Conservation (phyloP, 2,329 filamentous ascomycete genomes). For the Ambrosiella beaveri region DNA sequence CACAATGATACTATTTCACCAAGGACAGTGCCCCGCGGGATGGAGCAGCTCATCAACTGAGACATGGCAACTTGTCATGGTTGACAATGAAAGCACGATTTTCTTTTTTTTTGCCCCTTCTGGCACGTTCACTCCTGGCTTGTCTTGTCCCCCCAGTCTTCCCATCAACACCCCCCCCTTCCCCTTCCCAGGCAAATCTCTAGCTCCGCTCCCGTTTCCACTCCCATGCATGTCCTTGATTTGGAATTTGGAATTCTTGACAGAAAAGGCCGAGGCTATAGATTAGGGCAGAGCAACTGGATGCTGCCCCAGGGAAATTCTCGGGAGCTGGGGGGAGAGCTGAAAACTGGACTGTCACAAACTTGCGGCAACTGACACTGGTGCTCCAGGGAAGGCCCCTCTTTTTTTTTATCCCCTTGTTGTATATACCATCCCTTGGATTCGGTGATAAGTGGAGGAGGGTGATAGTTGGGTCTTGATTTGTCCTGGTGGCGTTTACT, state of each 20-base stretch:
- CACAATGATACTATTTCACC: conserved; percentile 26
- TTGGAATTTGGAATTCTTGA: conserved; percentile 5
- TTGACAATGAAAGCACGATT: too few species aligned
- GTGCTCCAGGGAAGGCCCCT: conserved; percentile 1
- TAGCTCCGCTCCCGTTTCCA: not conserved
- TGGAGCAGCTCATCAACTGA: conserved; percentile 17
- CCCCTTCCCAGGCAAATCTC: not conserved
- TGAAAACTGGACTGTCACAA: not conserved
- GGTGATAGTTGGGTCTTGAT: too few species aligned
- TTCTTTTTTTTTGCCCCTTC: not conserved
- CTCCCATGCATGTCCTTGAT: not conserved
- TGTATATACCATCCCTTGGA: not conserved
- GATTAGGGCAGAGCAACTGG: not conserved
- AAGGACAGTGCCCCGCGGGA: conserved; percentile 23
- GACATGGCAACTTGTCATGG: not conserved
- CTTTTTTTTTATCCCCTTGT: not conserved
- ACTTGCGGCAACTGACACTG: not conserved
- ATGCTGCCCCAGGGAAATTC: not conserved
- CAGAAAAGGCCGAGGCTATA: not conserved
- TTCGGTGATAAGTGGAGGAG: not conserved
- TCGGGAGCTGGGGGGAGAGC: not conserved
- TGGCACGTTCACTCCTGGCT: too few species aligned
- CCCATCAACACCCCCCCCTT: not conserved
- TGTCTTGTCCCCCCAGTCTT: not conserved
- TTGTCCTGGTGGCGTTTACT: too few species aligned